phyloP scores from a whole-genome alignment of 2,329 filamentous ascomycete species.

The Cladosporium oxysporum region DNA sequence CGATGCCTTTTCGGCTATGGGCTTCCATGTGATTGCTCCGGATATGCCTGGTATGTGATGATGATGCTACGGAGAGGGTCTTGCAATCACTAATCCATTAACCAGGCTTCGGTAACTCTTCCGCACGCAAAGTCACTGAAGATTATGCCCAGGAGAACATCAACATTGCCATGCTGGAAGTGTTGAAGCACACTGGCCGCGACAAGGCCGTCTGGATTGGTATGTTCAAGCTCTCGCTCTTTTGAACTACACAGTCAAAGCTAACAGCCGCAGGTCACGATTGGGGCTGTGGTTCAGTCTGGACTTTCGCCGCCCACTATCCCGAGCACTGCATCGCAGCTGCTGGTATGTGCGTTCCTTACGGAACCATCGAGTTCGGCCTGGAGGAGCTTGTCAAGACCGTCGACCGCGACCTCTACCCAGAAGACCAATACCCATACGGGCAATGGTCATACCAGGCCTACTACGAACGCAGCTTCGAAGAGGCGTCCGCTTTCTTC shows the following conservation, averaged over 20 bases:
- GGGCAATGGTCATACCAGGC: constrained; percentile 41
- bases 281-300: constrained; percentile 43
- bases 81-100: neutral
- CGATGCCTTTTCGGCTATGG: constrained; percentile 32
- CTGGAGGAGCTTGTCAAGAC: constrained; percentile 39
- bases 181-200: constrained; percentile 43
- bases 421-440: constrained; percentile 44
- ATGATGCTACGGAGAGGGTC: neutral
- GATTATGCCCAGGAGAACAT: constrained; percentile 38
- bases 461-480: constrained; percentile 37
- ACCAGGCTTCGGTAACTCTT: constrained; percentile 39
- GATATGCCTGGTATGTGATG: constrained; percentile 34
- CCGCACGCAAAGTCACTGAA: constrained; percentile 31
- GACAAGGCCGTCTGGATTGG: constrained; percentile 50
- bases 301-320: constrained; percentile 35
- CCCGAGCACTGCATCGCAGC: constrained; percentile 38
- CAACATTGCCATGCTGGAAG: constrained; percentile 37
- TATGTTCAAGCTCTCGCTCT: neutral
- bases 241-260: neutral
- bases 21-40: constrained; percentile 34
- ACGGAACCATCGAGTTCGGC: constrained; percentile 45
- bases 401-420: constrained; percentile 50
- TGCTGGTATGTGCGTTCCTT: constrained; percentile 42
- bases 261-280: constrained; percentile 39
- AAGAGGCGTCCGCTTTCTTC: constrained; percentile 25